Percentiles rank a stretch among this genome's conserved stretches.
Evolutionary conservation across 2,329 filamentous ascomycete species (phyloP).

Genomic region (Mycosphaerella sp.): DNA sequence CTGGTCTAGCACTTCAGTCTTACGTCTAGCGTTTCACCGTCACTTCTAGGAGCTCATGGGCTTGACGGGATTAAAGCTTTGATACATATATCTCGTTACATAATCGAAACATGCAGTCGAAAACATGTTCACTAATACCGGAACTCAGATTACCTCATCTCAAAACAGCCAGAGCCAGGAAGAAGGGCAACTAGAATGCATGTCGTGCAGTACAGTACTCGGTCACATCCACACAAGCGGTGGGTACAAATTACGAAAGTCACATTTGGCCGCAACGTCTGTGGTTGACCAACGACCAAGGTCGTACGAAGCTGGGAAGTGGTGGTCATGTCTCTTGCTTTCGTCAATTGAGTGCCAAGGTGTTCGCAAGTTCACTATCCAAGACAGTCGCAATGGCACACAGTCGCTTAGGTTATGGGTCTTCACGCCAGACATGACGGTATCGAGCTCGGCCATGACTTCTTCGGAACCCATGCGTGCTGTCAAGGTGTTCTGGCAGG

Average conservation of each 20-base stretch:
- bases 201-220: slow-evolving; percentile 35
- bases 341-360: slow-evolving; percentile 52
- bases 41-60: slow-evolving; percentile 28
- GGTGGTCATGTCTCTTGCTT: slow-evolving; percentile 52
- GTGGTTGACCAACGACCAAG: slow-evolving; percentile 1
- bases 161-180: background rate
- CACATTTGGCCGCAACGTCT: slow-evolving; percentile 23
- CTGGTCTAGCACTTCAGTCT: slow-evolving; percentile 19
- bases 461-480: slow-evolving; percentile 42
- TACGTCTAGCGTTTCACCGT: slow-evolving; percentile 30
- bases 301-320: slow-evolving; percentile 33
- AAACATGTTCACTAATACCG: background rate
- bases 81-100: slow-evolving; percentile 28
- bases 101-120: background rate
- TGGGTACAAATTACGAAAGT: slow-evolving; percentile 38
- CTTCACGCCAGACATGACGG: slow-evolving; percentile 54
- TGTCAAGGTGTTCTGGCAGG: slow-evolving; percentile 52
- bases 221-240: slow-evolving; percentile 40
- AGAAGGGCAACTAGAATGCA: slow-evolving; percentile 29
- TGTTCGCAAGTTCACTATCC: slow-evolving; percentile 53
- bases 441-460: slow-evolving; percentile 43
- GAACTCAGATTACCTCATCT: slow-evolving; percentile 4
- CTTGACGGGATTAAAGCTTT: slow-evolving; percentile 30
- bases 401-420: slow-evolving; percentile 45
- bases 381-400: slow-evolving; percentile 38